Conservation (phyloP, 768 basidiomycete species). For the Mycena latifolia region DNA sequence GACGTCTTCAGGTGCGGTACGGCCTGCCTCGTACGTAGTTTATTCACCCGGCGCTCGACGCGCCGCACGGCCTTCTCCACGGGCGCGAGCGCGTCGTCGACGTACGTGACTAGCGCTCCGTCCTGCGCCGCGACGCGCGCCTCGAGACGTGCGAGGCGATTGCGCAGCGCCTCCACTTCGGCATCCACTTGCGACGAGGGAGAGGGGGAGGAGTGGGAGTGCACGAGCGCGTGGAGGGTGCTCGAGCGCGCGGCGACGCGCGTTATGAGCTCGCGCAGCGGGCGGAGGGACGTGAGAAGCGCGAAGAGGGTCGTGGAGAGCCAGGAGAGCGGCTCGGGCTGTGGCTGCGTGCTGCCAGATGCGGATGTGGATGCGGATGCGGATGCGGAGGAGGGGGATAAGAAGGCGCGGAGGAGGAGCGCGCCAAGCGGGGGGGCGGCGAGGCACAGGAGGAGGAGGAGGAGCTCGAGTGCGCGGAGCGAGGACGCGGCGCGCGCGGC, state of each 20-base stretch:
- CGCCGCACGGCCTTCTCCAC: conserved; percentile 21
- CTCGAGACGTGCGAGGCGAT: neutral
- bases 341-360: too few species aligned
- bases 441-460: too few species aligned
- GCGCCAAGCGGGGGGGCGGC: too few species aligned
- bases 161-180: conserved; percentile 3
- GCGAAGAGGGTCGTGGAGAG: conserved; percentile 85
- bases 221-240: conserved; percentile 74
- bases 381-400: conserved; percentile 78
- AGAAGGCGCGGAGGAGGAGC: conserved; percentile 70
- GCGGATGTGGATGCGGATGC: conserved; percentile 62
- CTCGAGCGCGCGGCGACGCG: conserved; percentile 72
- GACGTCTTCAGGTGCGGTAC: neutral
- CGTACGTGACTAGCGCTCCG: conserved; percentile 11
- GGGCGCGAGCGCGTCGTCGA: conserved; percentile 26
- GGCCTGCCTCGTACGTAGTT: conserved; percentile 12
- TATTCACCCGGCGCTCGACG: conserved; percentile 20
- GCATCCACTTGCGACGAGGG: neutral
- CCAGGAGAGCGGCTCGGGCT: conserved; percentile 83
- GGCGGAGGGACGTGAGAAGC: conserved; percentile 82
- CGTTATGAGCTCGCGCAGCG: conserved; percentile 79
- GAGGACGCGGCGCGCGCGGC: conserved; percentile 61
- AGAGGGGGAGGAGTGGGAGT: conserved; percentile 39
- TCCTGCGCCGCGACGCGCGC: neutral
- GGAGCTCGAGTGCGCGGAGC: too few species aligned